phyloP scores from a whole-genome alignment of 2,329 filamentous ascomycete genomes.

The Penicillium sp. region DNA sequence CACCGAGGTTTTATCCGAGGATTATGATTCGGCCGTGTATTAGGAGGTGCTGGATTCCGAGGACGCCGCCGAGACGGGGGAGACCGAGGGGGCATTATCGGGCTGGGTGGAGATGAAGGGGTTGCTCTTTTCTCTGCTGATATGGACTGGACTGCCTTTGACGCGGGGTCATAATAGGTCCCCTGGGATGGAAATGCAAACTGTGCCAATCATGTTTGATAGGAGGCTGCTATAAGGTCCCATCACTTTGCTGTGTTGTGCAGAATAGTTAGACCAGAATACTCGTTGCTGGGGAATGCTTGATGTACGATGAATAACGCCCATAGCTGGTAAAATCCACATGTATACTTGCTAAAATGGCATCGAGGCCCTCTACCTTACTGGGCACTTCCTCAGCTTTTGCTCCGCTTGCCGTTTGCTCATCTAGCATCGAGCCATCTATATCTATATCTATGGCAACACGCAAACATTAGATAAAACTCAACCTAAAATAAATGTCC shows the following conservation, averaged over 20 bases:
- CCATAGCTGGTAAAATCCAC: neutral
- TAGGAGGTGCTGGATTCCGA: neutral
- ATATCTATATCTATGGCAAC: no score
- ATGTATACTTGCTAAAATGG: neutral
- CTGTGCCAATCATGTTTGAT: neutral
- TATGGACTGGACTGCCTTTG: no score
- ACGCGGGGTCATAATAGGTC: neutral
- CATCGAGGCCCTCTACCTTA: neutral
- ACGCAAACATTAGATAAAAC: no score
- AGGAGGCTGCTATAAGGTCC: neutral
- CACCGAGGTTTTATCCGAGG: neutral
- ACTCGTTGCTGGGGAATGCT: neutral
- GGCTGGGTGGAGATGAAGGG: slow-evolving; percentile 5
- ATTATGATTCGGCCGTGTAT: slow-evolving; percentile 13
- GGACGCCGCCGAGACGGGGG: neutral
- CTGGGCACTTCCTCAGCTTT: no score
- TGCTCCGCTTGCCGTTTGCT: no score
- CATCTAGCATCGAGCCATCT: no score
- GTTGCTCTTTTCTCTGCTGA: no score
- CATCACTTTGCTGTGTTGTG: neutral
- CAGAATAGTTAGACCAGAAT: neutral
- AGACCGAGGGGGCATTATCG: slow-evolving; percentile 7
- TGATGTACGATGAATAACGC: neutral
- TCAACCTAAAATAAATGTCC: no score
- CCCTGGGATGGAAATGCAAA: neutral